These are phyloP conservation scores for Jimgerdemannia lactiflua DNA, from an alignment of 192 early-diverging fungal species.

Conservation along the genomic window DNA sequence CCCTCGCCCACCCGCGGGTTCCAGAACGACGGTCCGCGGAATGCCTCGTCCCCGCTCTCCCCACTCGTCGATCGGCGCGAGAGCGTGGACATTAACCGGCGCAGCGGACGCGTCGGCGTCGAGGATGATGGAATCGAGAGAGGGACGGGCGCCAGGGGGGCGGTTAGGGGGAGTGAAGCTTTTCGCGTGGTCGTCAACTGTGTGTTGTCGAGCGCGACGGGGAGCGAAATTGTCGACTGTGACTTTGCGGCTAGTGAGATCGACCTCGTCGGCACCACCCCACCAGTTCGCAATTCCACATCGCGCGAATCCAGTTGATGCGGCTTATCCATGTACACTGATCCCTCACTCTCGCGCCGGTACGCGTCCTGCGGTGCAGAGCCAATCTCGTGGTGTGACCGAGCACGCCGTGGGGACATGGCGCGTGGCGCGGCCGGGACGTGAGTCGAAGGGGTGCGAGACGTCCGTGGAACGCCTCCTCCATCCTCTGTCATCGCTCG, in stretches of 20 bases:
- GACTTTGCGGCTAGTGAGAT: not conserved
- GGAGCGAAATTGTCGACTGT: not conserved
- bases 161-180: too few relatives aligned
- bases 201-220: not conserved
- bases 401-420: not conserved
- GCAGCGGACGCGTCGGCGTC: not conserved
- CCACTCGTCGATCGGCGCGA: not conserved
- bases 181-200: not conserved
- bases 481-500: not conserved
- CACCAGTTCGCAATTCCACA: too few relatives aligned
- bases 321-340: not conserved
- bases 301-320: not conserved
- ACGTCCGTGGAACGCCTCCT: too few relatives aligned
- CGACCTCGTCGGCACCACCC: too few relatives aligned
- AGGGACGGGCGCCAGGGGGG: too few relatives aligned
- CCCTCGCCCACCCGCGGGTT: constrained; percentile 16
- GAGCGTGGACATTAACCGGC: constrained; percentile 4
- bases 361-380: not conserved
- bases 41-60: not conserved
- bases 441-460: not conserved
- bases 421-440: not conserved
- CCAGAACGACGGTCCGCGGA: constrained; percentile 21
- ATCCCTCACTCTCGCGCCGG: not conserved
- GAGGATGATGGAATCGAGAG: not conserved
- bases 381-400: not conserved